A percentile compares a stretch with the other conserved stretches of the same genome.
These are phyloP conservation scores for Geotrichum fermentans DNA, from an alignment of 1,139 yeast species.

Conservation along the genomic window DNA sequence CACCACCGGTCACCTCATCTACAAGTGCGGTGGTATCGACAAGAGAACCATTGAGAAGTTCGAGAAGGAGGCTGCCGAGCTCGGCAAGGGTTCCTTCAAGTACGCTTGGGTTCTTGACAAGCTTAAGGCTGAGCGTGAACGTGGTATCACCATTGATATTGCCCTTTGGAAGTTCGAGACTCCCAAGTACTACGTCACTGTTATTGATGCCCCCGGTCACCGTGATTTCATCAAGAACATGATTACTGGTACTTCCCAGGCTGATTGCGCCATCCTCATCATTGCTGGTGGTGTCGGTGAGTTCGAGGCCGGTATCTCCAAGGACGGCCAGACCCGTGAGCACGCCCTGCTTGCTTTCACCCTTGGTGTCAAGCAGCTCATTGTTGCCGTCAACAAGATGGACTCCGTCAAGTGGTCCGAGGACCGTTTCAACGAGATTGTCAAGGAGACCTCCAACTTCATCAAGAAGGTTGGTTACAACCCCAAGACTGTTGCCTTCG, in stretches of 20 bases:
- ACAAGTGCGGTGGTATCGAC: constrained; percentile 90
- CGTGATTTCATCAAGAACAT: constrained; percentile 94
- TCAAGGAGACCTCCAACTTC: constrained; percentile 81
- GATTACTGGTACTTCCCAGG: constrained; percentile 94
- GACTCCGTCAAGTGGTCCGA: constrained; percentile 86
- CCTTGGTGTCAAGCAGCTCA: constrained; percentile 83
- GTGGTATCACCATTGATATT: constrained; percentile 94
- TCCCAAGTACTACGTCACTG: constrained; percentile 89
- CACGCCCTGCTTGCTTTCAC: constrained; percentile 88
- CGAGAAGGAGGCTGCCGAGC: constrained; percentile 98
- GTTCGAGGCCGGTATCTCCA: constrained; percentile 92
- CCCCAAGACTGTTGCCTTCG: constrained; percentile 89
- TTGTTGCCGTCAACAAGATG: constrained; percentile 92
- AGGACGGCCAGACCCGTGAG: constrained; percentile 92
- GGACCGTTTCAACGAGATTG: constrained; percentile 73
- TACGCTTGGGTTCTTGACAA: constrained; percentile 97
- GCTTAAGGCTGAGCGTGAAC: constrained; percentile 93
- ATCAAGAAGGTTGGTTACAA: constrained; percentile 91
- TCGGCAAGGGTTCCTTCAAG: constrained; percentile 97
- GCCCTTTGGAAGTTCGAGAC: constrained; percentile 96
- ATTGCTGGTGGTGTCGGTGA: constrained; percentile 93
- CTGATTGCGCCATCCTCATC: constrained; percentile 86
- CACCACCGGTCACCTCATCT: constrained; percentile 97
- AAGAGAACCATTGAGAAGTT: constrained; percentile 98
- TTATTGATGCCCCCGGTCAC: constrained; percentile 95